These are phyloP conservation scores for Lasiodiplodia citricola DNA, from an alignment of 2,329 filamentous ascomycete species.

Conservation along the genomic window DNA sequence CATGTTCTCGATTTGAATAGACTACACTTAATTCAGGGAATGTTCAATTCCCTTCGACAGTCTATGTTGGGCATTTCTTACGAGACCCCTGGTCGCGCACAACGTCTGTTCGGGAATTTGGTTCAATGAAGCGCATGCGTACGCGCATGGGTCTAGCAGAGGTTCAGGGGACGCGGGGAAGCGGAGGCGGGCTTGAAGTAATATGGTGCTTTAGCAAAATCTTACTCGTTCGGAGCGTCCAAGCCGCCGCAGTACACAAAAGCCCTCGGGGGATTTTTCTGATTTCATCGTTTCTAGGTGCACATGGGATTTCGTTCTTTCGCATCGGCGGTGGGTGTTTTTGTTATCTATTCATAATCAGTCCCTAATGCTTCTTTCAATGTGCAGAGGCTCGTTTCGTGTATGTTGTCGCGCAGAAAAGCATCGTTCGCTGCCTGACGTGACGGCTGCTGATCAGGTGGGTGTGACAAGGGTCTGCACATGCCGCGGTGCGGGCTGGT, in stretches of 20 bases:
- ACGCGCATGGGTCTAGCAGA: conserved; percentile 13
- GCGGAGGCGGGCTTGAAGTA: conserved; percentile 20
- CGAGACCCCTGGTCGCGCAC: conserved; percentile 13
- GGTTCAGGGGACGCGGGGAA: conserved; percentile 14
- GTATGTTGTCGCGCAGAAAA: conserved; percentile 21
- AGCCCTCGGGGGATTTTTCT: conserved; percentile 6
- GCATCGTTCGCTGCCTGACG: conserved; percentile 18
- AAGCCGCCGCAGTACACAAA: conserved; percentile 20
- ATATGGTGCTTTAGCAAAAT: conserved; percentile 25
- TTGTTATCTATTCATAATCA: conserved; percentile 20
- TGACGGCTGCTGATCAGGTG: conserved; percentile 7
- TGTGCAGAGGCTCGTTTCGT: conserved; percentile 13
- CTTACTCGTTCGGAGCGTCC: conserved; percentile 20
- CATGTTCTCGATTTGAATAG: conserved; percentile 41
- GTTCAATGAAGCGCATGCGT: conserved; percentile 11
- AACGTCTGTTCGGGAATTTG: conserved; percentile 14
- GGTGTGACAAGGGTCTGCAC: conserved; percentile 18
- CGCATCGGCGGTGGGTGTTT: conserved; percentile 8
- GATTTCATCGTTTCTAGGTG: conserved; percentile 11
- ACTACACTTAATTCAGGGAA: conserved; percentile 37
- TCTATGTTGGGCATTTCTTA: conserved; percentile 21
- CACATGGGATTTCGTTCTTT: conserved; percentile 3
- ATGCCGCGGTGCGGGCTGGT: not conserved
- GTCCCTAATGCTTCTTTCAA: conserved; percentile 3
- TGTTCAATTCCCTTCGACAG: conserved; percentile 9